These are phyloP conservation scores for Cutaneotrichosporon sp. DNA, from an alignment of 1,284 basidiomycete species.

Conservation along the genomic window DNA sequence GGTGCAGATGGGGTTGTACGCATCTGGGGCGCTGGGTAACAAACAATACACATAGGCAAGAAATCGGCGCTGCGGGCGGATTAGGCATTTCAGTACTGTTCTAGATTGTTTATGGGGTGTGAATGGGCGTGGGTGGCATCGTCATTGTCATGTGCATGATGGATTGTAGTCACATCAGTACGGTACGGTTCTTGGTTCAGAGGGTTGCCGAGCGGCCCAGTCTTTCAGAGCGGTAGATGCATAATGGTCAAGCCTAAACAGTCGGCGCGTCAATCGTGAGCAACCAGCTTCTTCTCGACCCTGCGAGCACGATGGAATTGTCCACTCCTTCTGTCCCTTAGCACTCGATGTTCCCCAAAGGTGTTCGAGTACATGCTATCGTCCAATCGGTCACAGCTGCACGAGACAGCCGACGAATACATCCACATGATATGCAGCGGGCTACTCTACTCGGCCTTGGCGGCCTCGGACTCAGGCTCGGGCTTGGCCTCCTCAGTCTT, in stretches of 20 bases:
- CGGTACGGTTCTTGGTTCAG: not conserved
- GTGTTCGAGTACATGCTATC: too few relatives aligned
- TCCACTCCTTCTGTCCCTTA: too few relatives aligned
- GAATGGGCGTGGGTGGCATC: not conserved
- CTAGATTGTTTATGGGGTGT: not conserved
- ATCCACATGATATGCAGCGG: not conserved
- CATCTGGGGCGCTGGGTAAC: constrained; percentile 54
- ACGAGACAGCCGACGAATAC: not conserved
- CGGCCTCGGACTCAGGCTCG: constrained; percentile 4
- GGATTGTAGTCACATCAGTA: constrained; percentile 5
- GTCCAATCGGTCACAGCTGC: too few relatives aligned
- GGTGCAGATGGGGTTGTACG: constrained; percentile 94
- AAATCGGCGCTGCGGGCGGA: not conserved
- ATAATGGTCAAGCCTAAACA: not conserved
- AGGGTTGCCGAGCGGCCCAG: not conserved
- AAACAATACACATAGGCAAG: too few relatives aligned
- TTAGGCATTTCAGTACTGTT: not conserved
- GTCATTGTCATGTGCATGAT: constrained; percentile 6
- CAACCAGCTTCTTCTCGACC: too few relatives aligned
- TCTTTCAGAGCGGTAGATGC: not conserved
- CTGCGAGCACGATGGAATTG: too few relatives aligned
- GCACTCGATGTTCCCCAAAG: too few relatives aligned
- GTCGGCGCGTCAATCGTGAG: too few relatives aligned
- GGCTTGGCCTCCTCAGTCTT: constrained; percentile 10
- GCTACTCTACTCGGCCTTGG: constrained; percentile 7